A percentile compares a stretch with the other conserved stretches of the same genome.
Evolutionary conservation across 2,329 filamentous ascomycete genomes (phyloP).

Genomic region (Botrytis sinoallii): DNA sequence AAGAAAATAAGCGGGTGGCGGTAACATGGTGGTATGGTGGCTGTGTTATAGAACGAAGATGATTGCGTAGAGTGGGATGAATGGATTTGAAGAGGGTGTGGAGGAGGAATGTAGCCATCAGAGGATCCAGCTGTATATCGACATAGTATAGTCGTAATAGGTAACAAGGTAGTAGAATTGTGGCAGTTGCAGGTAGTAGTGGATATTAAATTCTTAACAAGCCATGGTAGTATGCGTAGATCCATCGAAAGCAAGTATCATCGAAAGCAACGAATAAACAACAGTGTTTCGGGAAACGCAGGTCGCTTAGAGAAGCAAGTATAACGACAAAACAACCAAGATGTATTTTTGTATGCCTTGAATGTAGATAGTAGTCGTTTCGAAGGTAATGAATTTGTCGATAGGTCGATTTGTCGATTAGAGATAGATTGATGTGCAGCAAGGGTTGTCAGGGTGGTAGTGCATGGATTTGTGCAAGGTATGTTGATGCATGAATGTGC

Average conservation of each 20-base stretch:
- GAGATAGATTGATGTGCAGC: constrained; percentile 14
- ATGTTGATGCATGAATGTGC: constrained; percentile 20
- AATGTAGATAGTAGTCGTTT: not conserved
- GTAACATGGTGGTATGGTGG: constrained; percentile 2
- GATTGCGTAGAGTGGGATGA: constrained; percentile 7
- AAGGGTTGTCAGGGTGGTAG: constrained; percentile 6
- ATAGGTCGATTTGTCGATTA: constrained; percentile 9
- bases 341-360: not conserved
- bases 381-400: not conserved
- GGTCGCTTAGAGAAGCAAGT: constrained; percentile 16
- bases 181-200: not conserved
- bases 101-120: constrained; percentile 3
- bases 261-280: not conserved
- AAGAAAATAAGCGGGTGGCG: constrained; percentile 15
- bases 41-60: constrained; percentile 1
- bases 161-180: not conserved
- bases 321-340: constrained; percentile 5
- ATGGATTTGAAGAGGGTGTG: constrained; percentile 10
- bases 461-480: constrained; percentile 18
- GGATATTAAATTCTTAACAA: not conserved
- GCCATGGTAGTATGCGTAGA: not conserved
- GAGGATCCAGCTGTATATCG: not conserved
- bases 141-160: not conserved
- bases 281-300: constrained; percentile 16
- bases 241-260: constrained; percentile 1